These are phyloP conservation scores for Biscogniauxia marginata DNA, from an alignment of 2,329 filamentous ascomycete genomes.

Conservation along the genomic window DNA sequence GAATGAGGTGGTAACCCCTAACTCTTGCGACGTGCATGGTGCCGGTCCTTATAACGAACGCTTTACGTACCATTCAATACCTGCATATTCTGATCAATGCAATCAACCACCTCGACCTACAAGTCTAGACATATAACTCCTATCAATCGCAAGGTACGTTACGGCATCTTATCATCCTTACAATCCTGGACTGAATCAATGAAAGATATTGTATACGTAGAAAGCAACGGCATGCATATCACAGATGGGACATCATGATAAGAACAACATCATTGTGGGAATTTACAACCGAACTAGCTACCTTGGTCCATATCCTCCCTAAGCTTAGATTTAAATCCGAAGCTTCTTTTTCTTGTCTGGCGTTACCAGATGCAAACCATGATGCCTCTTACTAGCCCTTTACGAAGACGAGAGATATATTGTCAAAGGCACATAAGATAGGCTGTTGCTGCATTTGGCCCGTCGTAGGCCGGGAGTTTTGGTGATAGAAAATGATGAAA, in stretches of 20 bases:
- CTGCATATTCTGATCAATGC: too few species aligned
- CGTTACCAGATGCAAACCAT: not conserved
- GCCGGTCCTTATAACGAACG: too few species aligned
- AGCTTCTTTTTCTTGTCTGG: not conserved
- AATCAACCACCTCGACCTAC: too few species aligned
- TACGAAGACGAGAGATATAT: not conserved
- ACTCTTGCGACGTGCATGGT: too few species aligned
- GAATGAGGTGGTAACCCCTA: too few species aligned
- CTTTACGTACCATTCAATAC: too few species aligned
- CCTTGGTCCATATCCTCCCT: not conserved
- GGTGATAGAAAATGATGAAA: not conserved
- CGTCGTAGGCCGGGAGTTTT: not conserved
- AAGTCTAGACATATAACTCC: too few species aligned
- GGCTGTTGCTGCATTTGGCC: not conserved
- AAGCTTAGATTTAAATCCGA: not conserved
- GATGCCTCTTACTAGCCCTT: not conserved
- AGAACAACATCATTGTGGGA: not conserved
- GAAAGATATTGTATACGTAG: too few species aligned
- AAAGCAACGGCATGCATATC: not conserved
- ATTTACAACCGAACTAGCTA: not conserved
- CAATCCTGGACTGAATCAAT: too few species aligned
- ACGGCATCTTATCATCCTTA: too few species aligned
- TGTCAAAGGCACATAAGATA: too few species aligned
- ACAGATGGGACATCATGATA: not conserved
- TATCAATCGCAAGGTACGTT: too few species aligned